Conservation (phyloP, 140 eudicot species). For the Erigeron philadelphicus region DNA sequence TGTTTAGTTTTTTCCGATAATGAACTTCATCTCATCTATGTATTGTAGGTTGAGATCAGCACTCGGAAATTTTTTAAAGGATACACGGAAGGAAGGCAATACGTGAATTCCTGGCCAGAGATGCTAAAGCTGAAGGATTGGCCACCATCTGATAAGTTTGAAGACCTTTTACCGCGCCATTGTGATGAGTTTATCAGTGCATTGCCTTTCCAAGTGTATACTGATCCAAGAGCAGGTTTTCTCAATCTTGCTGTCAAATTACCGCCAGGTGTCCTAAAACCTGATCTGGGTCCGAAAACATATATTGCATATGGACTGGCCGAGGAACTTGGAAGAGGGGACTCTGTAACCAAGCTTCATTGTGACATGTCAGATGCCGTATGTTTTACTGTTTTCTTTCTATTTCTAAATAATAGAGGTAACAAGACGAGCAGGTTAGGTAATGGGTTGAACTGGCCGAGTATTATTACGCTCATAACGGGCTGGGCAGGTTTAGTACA, state of each 20-base stretch:
- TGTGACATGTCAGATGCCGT: conserved; percentile 98
- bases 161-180: conserved; percentile 78
- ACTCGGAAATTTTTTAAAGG: conserved; percentile 71
- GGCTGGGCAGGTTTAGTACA: background rate
- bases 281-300: conserved; percentile 94
- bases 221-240: conserved; percentile 75
- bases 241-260: conserved; percentile 74
- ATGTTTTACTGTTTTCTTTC: conserved; percentile 18
- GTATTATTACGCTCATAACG: background rate
- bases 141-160: conserved; percentile 93
- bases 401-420: background rate
- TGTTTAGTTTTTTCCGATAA: background rate
- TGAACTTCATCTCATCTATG: background rate
- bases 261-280: conserved; percentile 64
- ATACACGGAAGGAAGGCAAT: conserved; percentile 65
- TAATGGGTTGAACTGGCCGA: background rate
- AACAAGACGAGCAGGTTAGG: background rate
- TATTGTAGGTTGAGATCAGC: conserved; percentile 65
- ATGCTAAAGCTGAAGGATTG: conserved; percentile 92
- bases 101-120: conserved; percentile 85
- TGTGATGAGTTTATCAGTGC: conserved; percentile 80
- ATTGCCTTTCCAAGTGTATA: conserved; percentile 70
- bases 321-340: conserved; percentile 93
- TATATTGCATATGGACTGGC: conserved; percentile 77
- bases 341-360: conserved; percentile 93